A percentile compares a stretch with the other conserved stretches of the same genome.
Conservation (phyloP, 2,329 filamentous ascomycete genomes). For the Cytospora piceae region DNA sequence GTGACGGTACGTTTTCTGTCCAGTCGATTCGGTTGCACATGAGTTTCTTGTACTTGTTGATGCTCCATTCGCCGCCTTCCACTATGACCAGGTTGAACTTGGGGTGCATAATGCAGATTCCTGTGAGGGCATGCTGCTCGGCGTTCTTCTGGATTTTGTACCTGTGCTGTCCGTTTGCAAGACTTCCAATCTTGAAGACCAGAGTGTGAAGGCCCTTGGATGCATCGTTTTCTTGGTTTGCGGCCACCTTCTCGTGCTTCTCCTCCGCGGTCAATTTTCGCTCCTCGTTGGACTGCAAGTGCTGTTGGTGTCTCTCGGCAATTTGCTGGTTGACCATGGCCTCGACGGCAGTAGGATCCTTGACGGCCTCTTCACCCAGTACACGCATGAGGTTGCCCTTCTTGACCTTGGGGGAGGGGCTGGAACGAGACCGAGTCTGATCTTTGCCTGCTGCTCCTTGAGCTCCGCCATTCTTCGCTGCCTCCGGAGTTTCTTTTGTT, state of each 20-base stretch:
- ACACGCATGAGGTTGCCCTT: constrained; percentile 98
- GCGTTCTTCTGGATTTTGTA: constrained; percentile 94
- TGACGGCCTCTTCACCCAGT: constrained; percentile 85
- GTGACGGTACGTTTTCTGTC: constrained; percentile 82
- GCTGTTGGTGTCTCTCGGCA: constrained; percentile 78
- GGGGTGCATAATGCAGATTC: constrained; percentile 90
- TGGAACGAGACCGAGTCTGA: constrained; percentile 84
- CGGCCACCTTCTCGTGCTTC: constrained; percentile 77
- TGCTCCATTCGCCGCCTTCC: constrained; percentile 84
- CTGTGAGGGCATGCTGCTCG: constrained; percentile 83
- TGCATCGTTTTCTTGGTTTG: constrained; percentile 86
- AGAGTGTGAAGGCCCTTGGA: constrained; percentile 82
- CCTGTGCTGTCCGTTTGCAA: constrained; percentile 91
- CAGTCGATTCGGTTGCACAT: constrained; percentile 95
- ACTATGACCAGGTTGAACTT: constrained; percentile 88
- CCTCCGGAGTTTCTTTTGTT: constrained; percentile 87
- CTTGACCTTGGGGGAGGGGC: constrained; percentile 96
- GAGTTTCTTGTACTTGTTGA: constrained; percentile 85
- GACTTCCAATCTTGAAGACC: constrained; percentile 85
- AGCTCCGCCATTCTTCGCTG: constrained; percentile 90
- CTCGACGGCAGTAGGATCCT: constrained; percentile 96
- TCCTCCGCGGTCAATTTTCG: constrained; percentile 89
- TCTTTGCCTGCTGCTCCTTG: constrained; percentile 96
- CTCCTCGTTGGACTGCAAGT: constrained; percentile 78
- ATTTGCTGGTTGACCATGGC: constrained; percentile 93